phyloP scores from a whole-genome alignment of 352 stramenopile genomes.

The Phytophthora sojae region DNA sequence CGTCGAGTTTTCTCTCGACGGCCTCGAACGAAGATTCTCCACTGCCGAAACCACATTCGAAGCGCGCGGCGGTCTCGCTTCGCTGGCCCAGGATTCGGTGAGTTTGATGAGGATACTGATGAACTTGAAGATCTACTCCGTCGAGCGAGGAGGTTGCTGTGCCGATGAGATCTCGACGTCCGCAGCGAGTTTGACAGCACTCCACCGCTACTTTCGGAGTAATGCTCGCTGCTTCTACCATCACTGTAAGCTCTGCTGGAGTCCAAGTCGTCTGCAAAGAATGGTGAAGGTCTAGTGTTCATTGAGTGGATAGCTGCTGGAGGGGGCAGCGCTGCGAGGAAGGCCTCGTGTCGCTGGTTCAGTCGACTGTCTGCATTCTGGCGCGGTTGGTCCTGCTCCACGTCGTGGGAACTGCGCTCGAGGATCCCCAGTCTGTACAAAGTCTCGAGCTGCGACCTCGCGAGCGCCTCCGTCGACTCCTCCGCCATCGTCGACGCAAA shows the following conservation, averaged over 20 bases:
- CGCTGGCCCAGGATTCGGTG: neutral
- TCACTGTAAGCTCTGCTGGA: conserved; percentile 7
- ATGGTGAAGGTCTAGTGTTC: neutral
- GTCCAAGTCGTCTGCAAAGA: conserved; percentile 4
- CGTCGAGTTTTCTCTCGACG: conserved; percentile 24
- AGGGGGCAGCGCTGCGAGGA: conserved; percentile 36
- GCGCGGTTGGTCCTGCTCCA: conserved; percentile 26
- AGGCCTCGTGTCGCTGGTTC: conserved; percentile 18
- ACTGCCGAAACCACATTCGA: conserved; percentile 41
- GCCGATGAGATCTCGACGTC: conserved; percentile 3
- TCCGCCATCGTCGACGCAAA: conserved; percentile 15
- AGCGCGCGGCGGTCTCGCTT: conserved; percentile 8
- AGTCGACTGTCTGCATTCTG: conserved; percentile 20
- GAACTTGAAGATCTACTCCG: conserved; percentile 8
- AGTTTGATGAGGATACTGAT: neutral
- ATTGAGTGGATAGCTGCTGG: conserved; percentile 17
- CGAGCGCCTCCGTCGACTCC: conserved; percentile 43
- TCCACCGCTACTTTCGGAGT: conserved; percentile 2
- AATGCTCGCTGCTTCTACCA: conserved; percentile 11
- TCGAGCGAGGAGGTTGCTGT: conserved; percentile 3
- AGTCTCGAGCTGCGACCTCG: conserved; percentile 56
- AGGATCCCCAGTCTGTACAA: conserved; percentile 62
- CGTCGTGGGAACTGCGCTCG: conserved; percentile 33
- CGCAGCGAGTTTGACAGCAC: conserved; percentile 1
- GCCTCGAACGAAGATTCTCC: conserved; percentile 34